Evolutionary conservation across 1,139 yeast species (phyloP).

Genomic region (Scheffersomyces stambukii): DNA sequence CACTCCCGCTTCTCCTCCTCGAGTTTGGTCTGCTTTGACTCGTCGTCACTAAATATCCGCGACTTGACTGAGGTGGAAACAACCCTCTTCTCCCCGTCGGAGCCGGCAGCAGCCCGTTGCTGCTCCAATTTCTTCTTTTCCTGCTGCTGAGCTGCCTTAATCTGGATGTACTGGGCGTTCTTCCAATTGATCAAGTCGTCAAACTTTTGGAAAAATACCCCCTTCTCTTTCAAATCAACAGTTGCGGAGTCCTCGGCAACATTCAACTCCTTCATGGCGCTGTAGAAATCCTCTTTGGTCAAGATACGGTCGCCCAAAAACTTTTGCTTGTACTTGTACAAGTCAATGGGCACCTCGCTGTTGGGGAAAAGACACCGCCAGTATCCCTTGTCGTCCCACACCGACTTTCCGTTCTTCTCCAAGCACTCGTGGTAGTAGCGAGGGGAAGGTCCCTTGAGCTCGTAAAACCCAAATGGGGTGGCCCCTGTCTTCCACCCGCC

Average conservation of each 20-base stretch:
- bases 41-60: slow-evolving; percentile 42
- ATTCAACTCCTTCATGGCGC: slow-evolving; percentile 15
- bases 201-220: slow-evolving; percentile 52
- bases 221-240: slow-evolving; percentile 37
- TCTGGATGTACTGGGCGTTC: slow-evolving; percentile 22
- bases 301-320: slow-evolving; percentile 28
- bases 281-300: slow-evolving; percentile 48
- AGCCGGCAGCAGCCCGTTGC: slow-evolving; percentile 1
- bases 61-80: slow-evolving; percentile 50
- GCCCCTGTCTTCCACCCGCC: slow-evolving; percentile 13
- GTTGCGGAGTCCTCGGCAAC: slow-evolving; percentile 13
- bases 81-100: slow-evolving; percentile 26
- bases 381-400: slow-evolving; percentile 76
- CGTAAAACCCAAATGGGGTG: slow-evolving; percentile 47
- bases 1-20: slow-evolving; percentile 49
- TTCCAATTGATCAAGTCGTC: slow-evolving; percentile 69
- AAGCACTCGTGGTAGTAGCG: slow-evolving; percentile 60
- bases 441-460: slow-evolving; percentile 60
- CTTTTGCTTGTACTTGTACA: slow-evolving; percentile 26
- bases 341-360: slow-evolving; percentile 35
- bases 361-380: slow-evolving; percentile 88
- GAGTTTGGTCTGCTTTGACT: slow-evolving; percentile 53
- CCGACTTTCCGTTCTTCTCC: slow-evolving; percentile 59
- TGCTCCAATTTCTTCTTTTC: slow-evolving; percentile 4
- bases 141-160: slow-evolving; percentile 8